phyloP scores from a whole-genome alignment of 2,329 filamentous ascomycete species.

The Beauveria sp. region DNA sequence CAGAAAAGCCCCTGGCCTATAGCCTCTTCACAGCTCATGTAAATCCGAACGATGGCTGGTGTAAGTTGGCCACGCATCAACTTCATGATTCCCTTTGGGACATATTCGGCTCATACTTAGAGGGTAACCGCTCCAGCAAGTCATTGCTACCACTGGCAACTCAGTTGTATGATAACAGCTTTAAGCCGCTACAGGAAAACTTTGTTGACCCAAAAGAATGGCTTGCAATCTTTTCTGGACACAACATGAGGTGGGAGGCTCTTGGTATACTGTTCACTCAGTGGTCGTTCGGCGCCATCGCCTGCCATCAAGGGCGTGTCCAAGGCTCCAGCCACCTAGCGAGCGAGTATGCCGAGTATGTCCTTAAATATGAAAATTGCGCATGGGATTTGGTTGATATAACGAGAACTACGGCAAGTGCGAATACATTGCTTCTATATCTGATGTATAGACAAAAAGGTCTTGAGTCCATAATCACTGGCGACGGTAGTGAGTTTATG shows the following conservation, averaged over 20 bases:
- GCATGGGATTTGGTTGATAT: constrained; percentile 18
- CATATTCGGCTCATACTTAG: background rate
- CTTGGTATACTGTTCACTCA: background rate
- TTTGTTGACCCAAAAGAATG: background rate
- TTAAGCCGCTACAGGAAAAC: background rate
- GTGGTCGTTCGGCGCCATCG: background rate
- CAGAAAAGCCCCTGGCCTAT: background rate
- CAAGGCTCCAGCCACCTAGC: background rate
- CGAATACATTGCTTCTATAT: constrained; percentile 25
- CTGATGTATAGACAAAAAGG: constrained; percentile 20
- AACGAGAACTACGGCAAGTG: constrained; percentile 18
- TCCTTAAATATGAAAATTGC: constrained; percentile 13
- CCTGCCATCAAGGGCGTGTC: too few relatives aligned
- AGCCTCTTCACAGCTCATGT: background rate
- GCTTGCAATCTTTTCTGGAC: background rate
- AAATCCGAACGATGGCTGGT: background rate
- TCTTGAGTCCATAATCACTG: background rate
- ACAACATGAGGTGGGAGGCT: background rate
- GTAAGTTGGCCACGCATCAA: background rate
- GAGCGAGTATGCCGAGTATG: background rate
- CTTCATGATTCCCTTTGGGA: background rate
- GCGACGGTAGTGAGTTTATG: background rate
- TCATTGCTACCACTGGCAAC: background rate
- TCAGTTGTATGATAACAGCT: background rate
- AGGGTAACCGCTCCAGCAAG: background rate